Evolutionary conservation across 1,139 yeast genomes (phyloP), one percentile per base, ranked within the genome.

Genomic region (Ashbya aceris): DNA sequence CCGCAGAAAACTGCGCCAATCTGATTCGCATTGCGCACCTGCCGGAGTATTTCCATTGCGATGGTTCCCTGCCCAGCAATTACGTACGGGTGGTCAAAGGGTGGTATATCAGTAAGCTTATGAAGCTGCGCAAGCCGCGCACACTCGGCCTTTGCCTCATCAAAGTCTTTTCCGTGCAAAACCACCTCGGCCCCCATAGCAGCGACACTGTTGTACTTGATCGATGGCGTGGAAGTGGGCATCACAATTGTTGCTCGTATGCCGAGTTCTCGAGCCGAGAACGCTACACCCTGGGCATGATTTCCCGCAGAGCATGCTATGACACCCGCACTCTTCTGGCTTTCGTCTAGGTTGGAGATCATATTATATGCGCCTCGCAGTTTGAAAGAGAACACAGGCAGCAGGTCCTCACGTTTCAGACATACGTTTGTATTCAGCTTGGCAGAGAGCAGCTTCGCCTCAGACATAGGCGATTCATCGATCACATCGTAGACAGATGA

Each of bases 41-140:
- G 99, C 59, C 96, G 78, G 40, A 93, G 69, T 29, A 91, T 69
- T 64, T 91, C 99, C 74, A 89, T 75, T 2, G 96, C 98, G 49
- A 89, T 79, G 30, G 99, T 91, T 45, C 97, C 99, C 65, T 91
- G 99, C 28, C 99, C 99, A n/a, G 99, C 98, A 64, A 91, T 86
- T 50, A 93, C 96, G 54, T 82, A 86, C 1, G 99, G 99, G 60
- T 91, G 96, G 60, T 91, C 94, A 60, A 91, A 91, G 1, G 99
- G 99, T 9, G 98, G 98, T 37, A 91, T 84, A 55, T 87, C 83
- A 8, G 93, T 81, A 54, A 85, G 70, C 20, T 86, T 89, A 48
- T 86, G 75, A 54, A 79, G 76, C 26, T 68, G 66, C 30, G 83
- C 68, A 45, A 91, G 66, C 45, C 95, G 69, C 1, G 74, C 73